A percentile compares a stretch with the other conserved stretches of the same genome.
Conservation (phyloP, 2,329 filamentous ascomycete species). For the Lecanoromycetidae sp. region DNA sequence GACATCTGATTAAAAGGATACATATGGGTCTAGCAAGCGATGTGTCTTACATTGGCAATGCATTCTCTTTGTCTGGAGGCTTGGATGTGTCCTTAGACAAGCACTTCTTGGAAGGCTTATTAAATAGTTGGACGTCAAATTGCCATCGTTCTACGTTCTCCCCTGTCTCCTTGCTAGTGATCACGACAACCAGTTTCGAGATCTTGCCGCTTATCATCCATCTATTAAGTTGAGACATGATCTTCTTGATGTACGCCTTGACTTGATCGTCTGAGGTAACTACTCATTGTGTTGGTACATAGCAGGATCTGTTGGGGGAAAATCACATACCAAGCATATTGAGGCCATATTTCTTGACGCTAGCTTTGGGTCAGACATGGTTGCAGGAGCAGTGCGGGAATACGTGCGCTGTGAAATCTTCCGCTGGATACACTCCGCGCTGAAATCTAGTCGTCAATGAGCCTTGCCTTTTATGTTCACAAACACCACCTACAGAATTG, state of each 20-base stretch:
- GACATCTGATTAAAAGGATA: slow-evolving; percentile 20
- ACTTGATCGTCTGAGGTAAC: slow-evolving; percentile 96
- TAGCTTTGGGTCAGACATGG: slow-evolving; percentile 23
- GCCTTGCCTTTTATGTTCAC: not conserved
- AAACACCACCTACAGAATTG: slow-evolving; percentile 58
- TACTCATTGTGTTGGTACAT: slow-evolving; percentile 23
- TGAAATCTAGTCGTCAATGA: slow-evolving; percentile 54
- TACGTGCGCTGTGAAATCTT: slow-evolving; percentile 83
- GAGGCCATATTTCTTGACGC: slow-evolving; percentile 97
- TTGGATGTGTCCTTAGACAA: slow-evolving; percentile 34
- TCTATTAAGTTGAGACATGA: slow-evolving; percentile 93
- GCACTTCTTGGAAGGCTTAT: slow-evolving; percentile 39
- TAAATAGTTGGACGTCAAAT: slow-evolving; percentile 61
- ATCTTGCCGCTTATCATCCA: slow-evolving; percentile 98
- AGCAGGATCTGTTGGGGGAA: not conserved
- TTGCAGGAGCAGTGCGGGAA: not conserved
- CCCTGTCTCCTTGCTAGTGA: slow-evolving; percentile 92
- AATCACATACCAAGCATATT: slow-evolving; percentile 68
- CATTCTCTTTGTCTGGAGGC: slow-evolving; percentile 57
- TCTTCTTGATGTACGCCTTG: slow-evolving; percentile 98
- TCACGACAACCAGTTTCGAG: slow-evolving; percentile 89
- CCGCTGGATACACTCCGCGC: slow-evolving; percentile 70
- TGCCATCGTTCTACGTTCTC: slow-evolving; percentile 97
- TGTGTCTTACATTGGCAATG: slow-evolving; percentile 41
- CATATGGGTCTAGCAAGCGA: not conserved